Evolutionary conservation across 2,329 filamentous ascomycete species (phyloP), one percentile per base, ranked within the genome.

Genomic region (Elsinoe fawcettii): DNA sequence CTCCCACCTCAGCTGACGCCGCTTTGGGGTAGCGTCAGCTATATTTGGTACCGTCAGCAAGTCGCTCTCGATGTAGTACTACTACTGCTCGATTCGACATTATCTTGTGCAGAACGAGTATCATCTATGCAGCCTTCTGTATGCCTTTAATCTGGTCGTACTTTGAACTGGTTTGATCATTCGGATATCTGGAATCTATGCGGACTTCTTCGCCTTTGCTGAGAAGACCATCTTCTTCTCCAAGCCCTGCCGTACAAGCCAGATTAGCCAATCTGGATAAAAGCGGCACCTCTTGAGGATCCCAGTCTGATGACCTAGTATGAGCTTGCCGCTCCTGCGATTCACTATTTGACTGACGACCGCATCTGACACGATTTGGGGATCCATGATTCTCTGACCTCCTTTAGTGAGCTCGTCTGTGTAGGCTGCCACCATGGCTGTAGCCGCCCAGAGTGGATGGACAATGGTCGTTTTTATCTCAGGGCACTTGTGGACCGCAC

Each of bases 391-490:
- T 14, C 62, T 58, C 5, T 62, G 63, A 8, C 69, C 66, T 2
- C 64, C 62, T 11, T 62, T 63, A 55, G 68, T 61, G 20, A 77
- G 63, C 1, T 68, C 63, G 6, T 64, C 58, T 32, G 67, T 62
- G 55, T 71, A 64, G 8, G 67, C 59, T 36, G 65, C 66, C 1
- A 70, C 70, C 59, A 75, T 67, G 1, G 73, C 69, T 4, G 74
- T 75, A 25, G 65, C 67, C 9, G 71, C 73, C 66, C 71, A 75
- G 22, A 65, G 67, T 1, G 74, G 74, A 61, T 75, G 73, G 1
- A 75, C 69, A 22, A 73, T 67, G 5, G 70, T 70, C 7, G 71
- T 73, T 59, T 72, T 72, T 65, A 76, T 71, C 58, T 74, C 65
- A 16, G 73, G 73, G 18, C 70, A 72, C 11, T 71, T 66, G 65